Evolutionary conservation across 2,329 filamentous ascomycete genomes (phyloP).

Genomic region (Ceratocystis lukuohia): DNA sequence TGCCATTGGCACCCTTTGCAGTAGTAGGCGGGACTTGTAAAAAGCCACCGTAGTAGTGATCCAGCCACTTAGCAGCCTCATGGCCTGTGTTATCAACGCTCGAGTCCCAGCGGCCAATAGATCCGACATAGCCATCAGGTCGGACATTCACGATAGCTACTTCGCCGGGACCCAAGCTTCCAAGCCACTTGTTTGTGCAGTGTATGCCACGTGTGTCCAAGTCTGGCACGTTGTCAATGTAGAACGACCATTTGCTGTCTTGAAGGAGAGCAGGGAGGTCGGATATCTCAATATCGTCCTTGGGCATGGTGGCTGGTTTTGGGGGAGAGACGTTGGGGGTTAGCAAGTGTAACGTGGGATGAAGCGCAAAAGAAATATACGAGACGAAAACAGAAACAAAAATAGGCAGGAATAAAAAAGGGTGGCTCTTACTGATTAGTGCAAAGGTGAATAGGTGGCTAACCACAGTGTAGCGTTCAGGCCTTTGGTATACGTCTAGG

Average conservation of each 20-base stretch:
- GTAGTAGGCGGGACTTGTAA: conserved; percentile 33
- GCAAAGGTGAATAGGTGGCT: conserved; percentile 58
- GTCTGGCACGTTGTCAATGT: conserved; percentile 51
- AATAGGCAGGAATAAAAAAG: not conserved
- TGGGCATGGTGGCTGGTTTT: conserved; percentile 41
- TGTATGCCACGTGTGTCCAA: conserved; percentile 38
- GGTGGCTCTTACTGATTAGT: conserved; percentile 44
- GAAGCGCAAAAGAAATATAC: not conserved
- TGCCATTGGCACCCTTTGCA: not conserved
- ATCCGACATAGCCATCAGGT: conserved; percentile 62
- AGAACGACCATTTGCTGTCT: conserved; percentile 57
- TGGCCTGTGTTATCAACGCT: conserved; percentile 37
- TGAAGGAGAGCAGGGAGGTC: conserved; percentile 50
- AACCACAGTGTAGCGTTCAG: conserved; percentile 54
- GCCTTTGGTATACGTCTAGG: conserved; percentile 49
- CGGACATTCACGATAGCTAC: conserved; percentile 55
- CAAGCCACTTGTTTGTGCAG: conserved; percentile 59
- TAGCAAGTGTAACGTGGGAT: not conserved
- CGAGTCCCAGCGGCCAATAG: conserved; percentile 42
- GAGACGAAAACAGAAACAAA: not conserved
- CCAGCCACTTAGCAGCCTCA: conserved; percentile 41
- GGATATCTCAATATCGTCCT: conserved; percentile 49
- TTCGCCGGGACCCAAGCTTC: conserved; percentile 40
- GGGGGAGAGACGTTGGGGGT: not conserved
- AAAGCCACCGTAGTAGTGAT: conserved; percentile 42